These are phyloP conservation scores for Ilex asprella DNA, from an alignment of 257 asterid species.

Conservation along the genomic window DNA sequence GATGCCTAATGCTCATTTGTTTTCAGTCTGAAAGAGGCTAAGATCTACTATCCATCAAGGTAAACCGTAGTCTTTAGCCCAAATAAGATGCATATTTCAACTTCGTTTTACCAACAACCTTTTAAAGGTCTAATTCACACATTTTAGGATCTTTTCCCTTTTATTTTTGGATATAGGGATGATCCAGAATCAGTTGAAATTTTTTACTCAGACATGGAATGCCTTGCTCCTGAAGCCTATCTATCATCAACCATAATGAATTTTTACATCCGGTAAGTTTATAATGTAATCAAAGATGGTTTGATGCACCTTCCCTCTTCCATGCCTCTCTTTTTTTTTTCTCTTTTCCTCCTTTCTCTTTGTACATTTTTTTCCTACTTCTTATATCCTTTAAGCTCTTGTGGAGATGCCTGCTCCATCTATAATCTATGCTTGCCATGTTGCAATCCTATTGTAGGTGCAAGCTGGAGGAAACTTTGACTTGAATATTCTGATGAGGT, in stretches of 20 bases:
- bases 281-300: background rate
- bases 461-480: constrained; percentile 5
- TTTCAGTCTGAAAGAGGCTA: constrained; percentile 42
- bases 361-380: no score
- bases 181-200: constrained; percentile 77
- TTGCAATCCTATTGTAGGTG: constrained; percentile 7
- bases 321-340: no score
- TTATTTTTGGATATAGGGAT: constrained; percentile 44
- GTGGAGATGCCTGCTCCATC: background rate
- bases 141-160: constrained; percentile 16
- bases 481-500: constrained; percentile 16
- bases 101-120: background rate
- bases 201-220: constrained; percentile 54
- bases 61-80: constrained; percentile 16
- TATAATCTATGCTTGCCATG: background rate
- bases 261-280: constrained; percentile 78
- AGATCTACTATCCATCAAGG: constrained; percentile 87
- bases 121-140: background rate
- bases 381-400: background rate
- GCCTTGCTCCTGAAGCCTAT: constrained; percentile 74
- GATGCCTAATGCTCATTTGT: constrained; percentile 18
- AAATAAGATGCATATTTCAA: background rate
- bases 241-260: constrained; percentile 83
- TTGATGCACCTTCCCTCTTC: no score
- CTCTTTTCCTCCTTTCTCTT: no score